phyloP scores from a whole-genome alignment of 2,329 filamentous ascomycete species.

The Fusarium floridanum region DNA sequence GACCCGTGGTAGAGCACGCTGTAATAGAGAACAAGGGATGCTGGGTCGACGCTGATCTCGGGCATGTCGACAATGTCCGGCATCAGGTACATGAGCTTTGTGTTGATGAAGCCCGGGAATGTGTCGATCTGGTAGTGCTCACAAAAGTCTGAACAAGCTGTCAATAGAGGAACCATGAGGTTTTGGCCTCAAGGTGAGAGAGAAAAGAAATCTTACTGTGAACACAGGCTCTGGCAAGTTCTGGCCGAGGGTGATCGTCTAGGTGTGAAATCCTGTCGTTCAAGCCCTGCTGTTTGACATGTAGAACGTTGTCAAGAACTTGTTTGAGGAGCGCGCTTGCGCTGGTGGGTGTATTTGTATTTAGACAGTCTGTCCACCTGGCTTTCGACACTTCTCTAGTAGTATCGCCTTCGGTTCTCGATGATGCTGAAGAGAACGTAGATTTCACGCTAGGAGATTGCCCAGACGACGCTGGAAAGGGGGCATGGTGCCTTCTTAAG shows the following conservation, averaged over 20 bases:
- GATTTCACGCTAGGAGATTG: neutral
- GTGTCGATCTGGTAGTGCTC: constrained; percentile 11
- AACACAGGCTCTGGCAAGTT: constrained; percentile 1
- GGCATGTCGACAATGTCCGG: constrained; percentile 5
- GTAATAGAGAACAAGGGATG: constrained; percentile 7
- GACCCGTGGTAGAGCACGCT: constrained; percentile 13
- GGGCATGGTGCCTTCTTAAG: neutral
- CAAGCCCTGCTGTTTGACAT: neutral
- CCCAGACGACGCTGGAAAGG: neutral
- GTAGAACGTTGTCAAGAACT: neutral
- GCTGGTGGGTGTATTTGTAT: neutral
- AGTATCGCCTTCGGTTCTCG: neutral
- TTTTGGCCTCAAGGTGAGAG: neutral
- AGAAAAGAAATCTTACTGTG: neutral
- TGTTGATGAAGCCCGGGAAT: constrained; percentile 10
- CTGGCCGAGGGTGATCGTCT: neutral
- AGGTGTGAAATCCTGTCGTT: neutral
- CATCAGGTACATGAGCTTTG: constrained; percentile 11
- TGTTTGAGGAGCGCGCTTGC: constrained; percentile 1
- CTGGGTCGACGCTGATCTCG: constrained; percentile 7
- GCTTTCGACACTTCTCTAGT: neutral
- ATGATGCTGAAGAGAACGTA: neutral
- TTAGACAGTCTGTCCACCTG: neutral
- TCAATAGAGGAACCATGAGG: neutral
- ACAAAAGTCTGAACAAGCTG: neutral